Percentiles rank a stretch among this genome's conserved stretches.
phyloP scores from a whole-genome alignment of 192 early-diverging fungal genomes.

The Chytriomyces hyalinus region DNA sequence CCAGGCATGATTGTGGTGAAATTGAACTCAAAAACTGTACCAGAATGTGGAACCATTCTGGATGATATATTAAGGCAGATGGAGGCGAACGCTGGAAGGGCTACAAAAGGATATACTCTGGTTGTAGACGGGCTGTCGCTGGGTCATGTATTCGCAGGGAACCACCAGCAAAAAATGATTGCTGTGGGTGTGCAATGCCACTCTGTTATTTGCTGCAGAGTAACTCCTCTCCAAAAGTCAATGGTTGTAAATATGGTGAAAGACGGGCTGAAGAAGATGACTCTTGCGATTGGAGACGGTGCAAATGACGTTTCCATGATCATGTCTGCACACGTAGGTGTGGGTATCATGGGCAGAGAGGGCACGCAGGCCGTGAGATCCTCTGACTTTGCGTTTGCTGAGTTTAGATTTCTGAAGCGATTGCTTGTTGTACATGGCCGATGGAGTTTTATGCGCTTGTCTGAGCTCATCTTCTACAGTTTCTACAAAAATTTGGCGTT shows the following conservation, averaged over 20 bases:
- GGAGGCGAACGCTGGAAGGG: constrained; percentile 3
- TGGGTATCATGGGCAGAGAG: constrained; percentile 65
- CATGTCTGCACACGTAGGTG: constrained; percentile 59
- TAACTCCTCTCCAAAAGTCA: constrained; percentile 65
- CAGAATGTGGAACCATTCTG: constrained; percentile 31
- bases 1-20: constrained; percentile 53
- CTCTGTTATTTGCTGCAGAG: constrained; percentile 64
- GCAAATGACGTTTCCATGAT: constrained; percentile 72
- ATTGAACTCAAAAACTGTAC: constrained; percentile 39
- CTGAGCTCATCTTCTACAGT: constrained; percentile 51
- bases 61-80: constrained; percentile 39
- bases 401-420: constrained; percentile 60
- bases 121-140: constrained; percentile 92
- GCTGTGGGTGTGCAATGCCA: constrained; percentile 50
- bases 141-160: constrained; percentile 66
- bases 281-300: constrained; percentile 69
- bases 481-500: constrained; percentile 68
- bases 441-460: constrained; percentile 49
- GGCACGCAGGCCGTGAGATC: constrained; percentile 65
- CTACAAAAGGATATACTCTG: constrained; percentile 56
- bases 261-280: constrained; percentile 76
- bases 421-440: constrained; percentile 62
- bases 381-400: constrained; percentile 60
- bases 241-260: constrained; percentile 58
- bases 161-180: constrained; percentile 50